phyloP scores from a whole-genome alignment of 2,329 filamentous ascomycete genomes.

The Fusarium sororula region DNA sequence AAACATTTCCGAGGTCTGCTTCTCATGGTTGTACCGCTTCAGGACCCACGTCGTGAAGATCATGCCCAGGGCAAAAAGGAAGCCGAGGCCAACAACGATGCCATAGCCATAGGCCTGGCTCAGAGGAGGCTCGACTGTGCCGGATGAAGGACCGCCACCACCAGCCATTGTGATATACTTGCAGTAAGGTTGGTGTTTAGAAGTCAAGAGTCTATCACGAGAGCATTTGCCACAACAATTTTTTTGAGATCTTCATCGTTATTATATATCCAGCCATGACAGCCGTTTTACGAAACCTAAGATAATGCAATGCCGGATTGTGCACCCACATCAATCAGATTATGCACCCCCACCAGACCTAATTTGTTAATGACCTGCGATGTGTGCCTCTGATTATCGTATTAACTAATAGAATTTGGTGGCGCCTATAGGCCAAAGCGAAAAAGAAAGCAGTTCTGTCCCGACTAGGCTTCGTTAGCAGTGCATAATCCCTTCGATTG shows the following conservation, averaged over 20 bases:
- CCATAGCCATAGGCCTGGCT: constrained; percentile 78
- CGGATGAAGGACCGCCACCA: constrained; percentile 28
- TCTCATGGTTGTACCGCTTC: constrained; percentile 62
- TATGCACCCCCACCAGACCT: not conserved
- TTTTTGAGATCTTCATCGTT: not conserved
- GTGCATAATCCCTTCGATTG: not conserved
- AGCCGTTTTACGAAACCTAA: not conserved
- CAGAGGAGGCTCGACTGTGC: constrained; percentile 46
- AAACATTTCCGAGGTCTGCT: constrained; percentile 94
- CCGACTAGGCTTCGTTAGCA: not conserved
- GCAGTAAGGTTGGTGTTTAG: not conserved
- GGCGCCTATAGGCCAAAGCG: not conserved
- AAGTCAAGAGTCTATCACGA: not conserved
- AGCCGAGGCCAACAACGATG: constrained; percentile 78
- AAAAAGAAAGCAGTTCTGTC: not conserved
- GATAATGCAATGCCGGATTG: not conserved
- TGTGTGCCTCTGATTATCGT: not conserved
- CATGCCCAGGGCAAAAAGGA: constrained; percentile 79
- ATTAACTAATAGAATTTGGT: not conserved
- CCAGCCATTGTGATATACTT: constrained; percentile 25
- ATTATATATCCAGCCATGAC: not conserved
- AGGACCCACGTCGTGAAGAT: constrained; percentile 30
- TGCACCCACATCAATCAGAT: not conserved
- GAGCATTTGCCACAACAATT: not conserved
- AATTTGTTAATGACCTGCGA: not conserved